Evolutionary conservation across 2,329 filamentous ascomycete species (phyloP), one percentile per base, ranked within the genome.

Genomic region (Thielaviopsis populi): DNA sequence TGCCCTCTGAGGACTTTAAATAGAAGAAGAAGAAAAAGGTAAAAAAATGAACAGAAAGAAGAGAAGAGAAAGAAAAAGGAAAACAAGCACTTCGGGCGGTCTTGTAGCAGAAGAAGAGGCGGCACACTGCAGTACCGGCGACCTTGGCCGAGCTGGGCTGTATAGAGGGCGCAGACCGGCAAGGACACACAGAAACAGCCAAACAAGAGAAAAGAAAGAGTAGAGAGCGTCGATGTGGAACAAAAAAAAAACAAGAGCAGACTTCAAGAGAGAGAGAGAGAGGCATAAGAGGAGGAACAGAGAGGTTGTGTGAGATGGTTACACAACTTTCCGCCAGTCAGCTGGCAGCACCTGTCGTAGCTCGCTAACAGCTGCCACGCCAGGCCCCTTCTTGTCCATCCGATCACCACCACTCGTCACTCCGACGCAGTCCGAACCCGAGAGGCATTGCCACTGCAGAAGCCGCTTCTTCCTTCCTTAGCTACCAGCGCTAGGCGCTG

Each of bases 11-110:
- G 53, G n/a, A 22, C 53, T 22, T 63, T 37, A 24, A 50, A 48
- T 40, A 8, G 48, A 56, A 62, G 48, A 42, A 54, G 33, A 42
- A 30, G 40, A 58, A 46, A 46, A 48, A 40, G 24, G 30, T 3
- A 53, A 48, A 24, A 50, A 63, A 22, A 56, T 17, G 37, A 46
- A 61, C 24, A 53, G 24, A 48, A 60, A 41, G 15, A 60, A 53
- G 27, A 56, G 33, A 40, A 50, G n/a, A 42, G 22, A 40, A 42
- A 63, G n/a, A 30, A 60, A 42, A 43, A 54, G 27, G 50, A 59
- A 37, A 30, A 17, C 30, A 24, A 53, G 5, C 41, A 33, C 27
- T n/a, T n/a, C 41, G 13, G 13, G 24, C 17, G 6, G 40, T 19
- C 30, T 11, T 56, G 53, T 37, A 33, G 27, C 24, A 33, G 27